phyloP scores from a whole-genome alignment of 1,284 basidiomycete genomes.

The Ganoderma sinense region DNA sequence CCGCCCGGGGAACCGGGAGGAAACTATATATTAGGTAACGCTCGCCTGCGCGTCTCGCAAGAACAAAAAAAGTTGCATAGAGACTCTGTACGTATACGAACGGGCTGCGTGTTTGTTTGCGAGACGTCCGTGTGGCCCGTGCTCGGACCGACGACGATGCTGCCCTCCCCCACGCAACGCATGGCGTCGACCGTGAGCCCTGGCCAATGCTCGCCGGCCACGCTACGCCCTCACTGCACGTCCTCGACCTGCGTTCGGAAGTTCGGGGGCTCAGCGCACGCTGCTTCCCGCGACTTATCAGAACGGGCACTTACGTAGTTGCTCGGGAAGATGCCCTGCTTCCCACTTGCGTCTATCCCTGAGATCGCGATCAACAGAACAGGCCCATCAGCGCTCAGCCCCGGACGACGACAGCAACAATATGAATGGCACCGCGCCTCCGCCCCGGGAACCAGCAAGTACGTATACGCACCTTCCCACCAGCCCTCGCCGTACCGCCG shows the following conservation, averaged over 20 bases:
- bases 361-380: constrained; percentile 28
- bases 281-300: constrained; percentile 10
- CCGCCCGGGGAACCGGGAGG: constrained; percentile 14
- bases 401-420: constrained; percentile 2
- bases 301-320: constrained; percentile 71
- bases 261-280: not conserved
- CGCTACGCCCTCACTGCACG: constrained; percentile 3
- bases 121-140: constrained; percentile 8
- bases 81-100: not conserved
- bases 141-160: constrained; percentile 11
- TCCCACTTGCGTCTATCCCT: constrained; percentile 68
- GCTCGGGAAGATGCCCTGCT: constrained; percentile 83
- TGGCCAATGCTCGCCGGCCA: not conserved
- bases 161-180: constrained; percentile 15
- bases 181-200: not conserved
- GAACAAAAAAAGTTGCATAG: not conserved
- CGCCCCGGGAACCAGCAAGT: constrained; percentile 5
- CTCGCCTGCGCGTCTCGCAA: not conserved
- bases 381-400: constrained; percentile 17
- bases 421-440: not conserved
- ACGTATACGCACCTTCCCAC: constrained; percentile 73
- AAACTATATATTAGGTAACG: constrained; percentile 31
- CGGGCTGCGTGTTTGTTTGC: constrained; percentile 22
- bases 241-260: constrained; percentile 25
- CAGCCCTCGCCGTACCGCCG: constrained; percentile 76